Evolutionary conservation across 768 basidiomycete species (phyloP).

Genomic region (Suillus sp.): DNA sequence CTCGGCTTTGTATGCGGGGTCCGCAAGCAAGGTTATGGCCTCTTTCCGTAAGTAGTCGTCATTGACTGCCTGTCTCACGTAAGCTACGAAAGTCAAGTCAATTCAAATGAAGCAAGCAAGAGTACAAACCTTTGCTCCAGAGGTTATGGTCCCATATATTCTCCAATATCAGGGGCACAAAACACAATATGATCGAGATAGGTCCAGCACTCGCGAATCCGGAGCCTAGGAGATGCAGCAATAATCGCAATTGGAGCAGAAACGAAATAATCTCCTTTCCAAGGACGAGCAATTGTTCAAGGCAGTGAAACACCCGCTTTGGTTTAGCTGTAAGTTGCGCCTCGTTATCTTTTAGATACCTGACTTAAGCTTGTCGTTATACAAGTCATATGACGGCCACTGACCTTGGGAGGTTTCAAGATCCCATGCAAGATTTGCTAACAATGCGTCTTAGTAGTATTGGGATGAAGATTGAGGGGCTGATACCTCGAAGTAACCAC

Average conservation of each 20-base stretch:
- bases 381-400: not conserved
- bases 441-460: not conserved
- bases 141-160: constrained; percentile 12
- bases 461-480: not conserved
- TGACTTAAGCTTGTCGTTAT: not conserved
- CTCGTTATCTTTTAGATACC: constrained; percentile 15
- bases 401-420: constrained; percentile 27
- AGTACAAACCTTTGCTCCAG: constrained; percentile 25
- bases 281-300: constrained; percentile 18
- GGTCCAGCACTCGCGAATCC: constrained; percentile 23
- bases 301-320: constrained; percentile 13
- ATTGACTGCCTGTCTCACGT: constrained; percentile 21
- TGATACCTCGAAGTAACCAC: constrained; percentile 23
- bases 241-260: constrained; percentile 26
- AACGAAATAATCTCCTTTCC: constrained; percentile 19
- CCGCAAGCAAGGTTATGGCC: constrained; percentile 18
- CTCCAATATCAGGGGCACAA: constrained; percentile 16
- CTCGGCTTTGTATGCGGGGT: constrained; percentile 20
- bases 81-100: constrained; percentile 17
- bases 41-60: constrained; percentile 25
- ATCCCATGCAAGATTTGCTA: constrained; percentile 24
- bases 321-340: not conserved
- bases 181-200: constrained; percentile 24
- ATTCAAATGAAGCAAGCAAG: not conserved
- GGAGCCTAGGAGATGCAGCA: constrained; percentile 20